Evolutionary conservation across 306 rosid species (phyloP).

Genomic region (Fragaria ananassa): DNA sequence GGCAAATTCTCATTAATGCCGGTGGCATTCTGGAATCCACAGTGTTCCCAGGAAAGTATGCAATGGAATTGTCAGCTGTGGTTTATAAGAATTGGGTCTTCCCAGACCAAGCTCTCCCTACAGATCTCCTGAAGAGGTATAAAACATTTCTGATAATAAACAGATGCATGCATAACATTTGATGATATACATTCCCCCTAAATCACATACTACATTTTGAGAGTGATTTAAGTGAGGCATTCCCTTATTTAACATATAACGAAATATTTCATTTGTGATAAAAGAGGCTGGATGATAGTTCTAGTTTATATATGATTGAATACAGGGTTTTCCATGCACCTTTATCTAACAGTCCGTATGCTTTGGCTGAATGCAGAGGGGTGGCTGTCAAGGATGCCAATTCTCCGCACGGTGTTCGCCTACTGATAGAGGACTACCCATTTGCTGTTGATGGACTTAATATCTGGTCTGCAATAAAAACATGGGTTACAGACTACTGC

Average conservation of each 20-base stretch:
- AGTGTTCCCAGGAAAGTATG: constrained; percentile 33
- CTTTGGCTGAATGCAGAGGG: constrained; percentile 41
- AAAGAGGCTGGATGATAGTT: too few species aligned
- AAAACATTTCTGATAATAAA: not conserved
- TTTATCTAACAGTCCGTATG: not conserved
- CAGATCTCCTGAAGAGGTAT: constrained; percentile 41
- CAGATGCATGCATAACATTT: too few species aligned
- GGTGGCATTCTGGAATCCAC: constrained; percentile 38
- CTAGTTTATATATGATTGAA: not conserved
- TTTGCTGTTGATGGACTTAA: constrained; percentile 56
- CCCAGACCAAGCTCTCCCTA: constrained; percentile 39
- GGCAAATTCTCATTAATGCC: constrained; percentile 39
- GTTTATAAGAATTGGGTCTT: constrained; percentile 39
- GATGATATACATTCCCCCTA: too few species aligned
- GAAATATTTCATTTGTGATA: too few species aligned
- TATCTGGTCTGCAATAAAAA: constrained; percentile 51
- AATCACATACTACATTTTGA: too few species aligned
- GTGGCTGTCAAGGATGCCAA: constrained; percentile 46
- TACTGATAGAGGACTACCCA: constrained; percentile 55
- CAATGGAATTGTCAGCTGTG: constrained; percentile 36
- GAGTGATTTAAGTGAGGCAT: too few species aligned
- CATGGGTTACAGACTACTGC: constrained; percentile 53
- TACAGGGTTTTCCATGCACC: not conserved
- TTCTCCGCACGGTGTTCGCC: constrained; percentile 47
- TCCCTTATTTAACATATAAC: not conserved